Conservation (phyloP, 2,329 filamentous ascomycete genomes). For the Mycosphaerella sp. region DNA sequence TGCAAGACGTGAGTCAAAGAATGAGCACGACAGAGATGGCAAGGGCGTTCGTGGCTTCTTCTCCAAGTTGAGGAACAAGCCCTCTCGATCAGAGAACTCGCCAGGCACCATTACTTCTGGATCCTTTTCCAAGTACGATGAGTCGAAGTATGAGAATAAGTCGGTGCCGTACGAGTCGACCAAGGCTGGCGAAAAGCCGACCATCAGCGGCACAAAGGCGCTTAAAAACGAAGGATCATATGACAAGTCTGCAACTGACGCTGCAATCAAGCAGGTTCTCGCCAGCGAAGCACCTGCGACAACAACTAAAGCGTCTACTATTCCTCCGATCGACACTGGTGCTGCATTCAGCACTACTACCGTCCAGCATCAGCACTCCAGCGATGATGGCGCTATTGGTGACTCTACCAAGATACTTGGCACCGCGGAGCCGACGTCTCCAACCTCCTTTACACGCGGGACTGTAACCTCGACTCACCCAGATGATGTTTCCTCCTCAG, state of each 20-base stretch:
- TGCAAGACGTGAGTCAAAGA: slow-evolving; percentile 3
- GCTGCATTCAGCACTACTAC: slow-evolving; percentile 8
- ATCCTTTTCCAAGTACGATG: slow-evolving; percentile 3
- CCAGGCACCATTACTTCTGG: slow-evolving; percentile 11
- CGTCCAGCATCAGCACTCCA: background rate
- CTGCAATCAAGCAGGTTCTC: slow-evolving; percentile 3
- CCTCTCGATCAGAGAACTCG: slow-evolving; percentile 19
- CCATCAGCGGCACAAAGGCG: background rate
- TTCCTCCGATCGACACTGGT: slow-evolving; percentile 16
- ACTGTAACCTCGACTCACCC: slow-evolving; percentile 14
- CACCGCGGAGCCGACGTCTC: slow-evolving; percentile 15
- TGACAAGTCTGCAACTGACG: slow-evolving; percentile 8
- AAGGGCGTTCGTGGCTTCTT: slow-evolving; percentile 31
- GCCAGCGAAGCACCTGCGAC: background rate
- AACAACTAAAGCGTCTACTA: background rate
- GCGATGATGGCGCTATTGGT: slow-evolving; percentile 18
- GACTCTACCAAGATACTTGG: slow-evolving; percentile 12
- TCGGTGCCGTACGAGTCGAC: slow-evolving; percentile 15
- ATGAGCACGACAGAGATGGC: slow-evolving; percentile 8
- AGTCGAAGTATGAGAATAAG: slow-evolving; percentile 8
- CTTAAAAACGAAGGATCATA: slow-evolving; percentile 5
- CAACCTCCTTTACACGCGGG: slow-evolving; percentile 26
- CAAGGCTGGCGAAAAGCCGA: slow-evolving; percentile 15
- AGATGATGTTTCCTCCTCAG: slow-evolving; percentile 28
- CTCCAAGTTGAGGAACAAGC: slow-evolving; percentile 24